Percentiles rank a stretch among this genome's conserved stretches.
Conservation (phyloP, 495 filamentous ascomycete genomes). For the Aspergillus nidulans region DNA sequence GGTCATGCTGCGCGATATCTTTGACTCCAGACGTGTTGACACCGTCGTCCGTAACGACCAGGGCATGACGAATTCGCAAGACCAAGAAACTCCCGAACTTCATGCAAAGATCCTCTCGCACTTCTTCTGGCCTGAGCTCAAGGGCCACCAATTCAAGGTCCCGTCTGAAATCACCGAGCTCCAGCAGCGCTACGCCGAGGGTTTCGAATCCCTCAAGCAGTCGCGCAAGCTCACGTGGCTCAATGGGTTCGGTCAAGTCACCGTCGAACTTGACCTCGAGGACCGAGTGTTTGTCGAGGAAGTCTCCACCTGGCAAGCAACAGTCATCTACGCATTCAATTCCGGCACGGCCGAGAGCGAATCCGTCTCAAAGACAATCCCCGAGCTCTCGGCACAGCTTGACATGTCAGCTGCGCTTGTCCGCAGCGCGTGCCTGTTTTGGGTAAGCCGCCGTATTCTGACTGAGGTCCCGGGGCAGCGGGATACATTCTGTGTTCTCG, state of each 20-base stretch:
- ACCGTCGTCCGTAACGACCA: conserved; percentile 53
- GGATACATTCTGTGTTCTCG: conserved; percentile 60
- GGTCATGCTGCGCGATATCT: conserved; percentile 95
- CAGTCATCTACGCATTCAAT: conserved; percentile 83
- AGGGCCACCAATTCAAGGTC: conserved; percentile 69
- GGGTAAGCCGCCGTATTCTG: conserved; percentile 77
- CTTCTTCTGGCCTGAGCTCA: conserved; percentile 90
- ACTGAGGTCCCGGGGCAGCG: conserved; percentile 39
- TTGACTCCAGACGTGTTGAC: conserved; percentile 74
- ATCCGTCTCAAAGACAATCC: conserved; percentile 49
- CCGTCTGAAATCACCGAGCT: conserved; percentile 58
- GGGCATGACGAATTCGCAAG: conserved; percentile 17
- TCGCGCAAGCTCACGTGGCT: conserved; percentile 87
- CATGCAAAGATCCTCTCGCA: conserved; percentile 83
- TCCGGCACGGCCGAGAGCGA: conserved; percentile 30
- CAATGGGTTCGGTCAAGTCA: conserved; percentile 72
- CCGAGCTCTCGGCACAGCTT: conserved; percentile 59
- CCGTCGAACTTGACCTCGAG: conserved; percentile 74
- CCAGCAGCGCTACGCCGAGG: conserved; percentile 64
- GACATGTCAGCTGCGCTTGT: conserved; percentile 75
- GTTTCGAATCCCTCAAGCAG: conserved; percentile 75
- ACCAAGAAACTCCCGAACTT: conserved; percentile 36
- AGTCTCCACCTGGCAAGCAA: conserved; percentile 83
- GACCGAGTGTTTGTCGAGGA: conserved; percentile 72
- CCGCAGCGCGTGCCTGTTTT: conserved; percentile 75